Evolutionary conservation across 345 rosid genomes (phyloP).

Genomic region (Schrenkiella parvula): DNA sequence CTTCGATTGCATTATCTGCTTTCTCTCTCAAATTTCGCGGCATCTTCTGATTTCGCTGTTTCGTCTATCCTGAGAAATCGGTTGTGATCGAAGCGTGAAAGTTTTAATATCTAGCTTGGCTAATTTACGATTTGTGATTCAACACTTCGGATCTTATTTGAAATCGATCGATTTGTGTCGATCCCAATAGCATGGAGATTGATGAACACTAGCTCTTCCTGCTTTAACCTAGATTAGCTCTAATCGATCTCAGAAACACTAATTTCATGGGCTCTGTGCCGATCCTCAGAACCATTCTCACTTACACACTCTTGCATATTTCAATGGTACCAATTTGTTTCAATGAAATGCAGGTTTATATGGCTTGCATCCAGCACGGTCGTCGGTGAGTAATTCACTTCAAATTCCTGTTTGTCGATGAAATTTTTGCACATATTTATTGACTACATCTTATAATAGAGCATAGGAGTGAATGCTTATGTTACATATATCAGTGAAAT

Average conservation of each 20-base stretch:
- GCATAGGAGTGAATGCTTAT: not conserved
- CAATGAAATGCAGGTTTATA: constrained; percentile 62
- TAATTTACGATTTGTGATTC: not conserved
- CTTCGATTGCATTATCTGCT: not conserved
- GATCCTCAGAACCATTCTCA: not conserved
- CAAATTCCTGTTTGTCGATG: not conserved
- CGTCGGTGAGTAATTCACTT: constrained; percentile 51
- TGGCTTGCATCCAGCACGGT: constrained; percentile 88
- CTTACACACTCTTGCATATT: not conserved
- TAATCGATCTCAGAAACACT: constrained; percentile 10
- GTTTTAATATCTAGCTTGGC: constrained; percentile 1
- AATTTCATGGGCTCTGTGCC: not conserved
- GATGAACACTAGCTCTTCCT: constrained; percentile 8
- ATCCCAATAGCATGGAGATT: not conserved
- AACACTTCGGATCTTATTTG: not conserved
- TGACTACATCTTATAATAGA: not conserved
- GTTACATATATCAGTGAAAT: too few species aligned
- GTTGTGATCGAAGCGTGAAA: not conserved
- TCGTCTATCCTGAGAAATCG: constrained; percentile 33
- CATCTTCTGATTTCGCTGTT: constrained; percentile 11
- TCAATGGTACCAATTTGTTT: constrained; percentile 7
- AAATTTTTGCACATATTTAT: not conserved
- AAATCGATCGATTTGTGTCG: not conserved
- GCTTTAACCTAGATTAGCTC: not conserved
- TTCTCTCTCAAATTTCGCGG: not conserved